Evolutionary conservation across 2,329 filamentous ascomycete species (phyloP).

Genomic region (Dactylonectria estremocensis): DNA sequence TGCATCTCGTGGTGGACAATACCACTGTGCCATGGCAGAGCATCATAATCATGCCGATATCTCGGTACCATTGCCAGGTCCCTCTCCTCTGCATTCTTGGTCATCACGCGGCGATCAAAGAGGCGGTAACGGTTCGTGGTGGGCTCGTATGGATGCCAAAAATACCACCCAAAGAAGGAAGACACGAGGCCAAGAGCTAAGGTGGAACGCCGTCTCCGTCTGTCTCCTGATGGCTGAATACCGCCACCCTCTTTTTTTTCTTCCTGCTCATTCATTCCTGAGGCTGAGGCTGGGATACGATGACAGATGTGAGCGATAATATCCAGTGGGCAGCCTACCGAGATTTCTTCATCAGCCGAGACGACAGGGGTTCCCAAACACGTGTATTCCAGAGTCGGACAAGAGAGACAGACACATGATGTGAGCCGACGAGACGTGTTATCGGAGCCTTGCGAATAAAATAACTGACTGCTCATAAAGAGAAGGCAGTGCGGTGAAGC

Average conservation of each 20-base stretch:
- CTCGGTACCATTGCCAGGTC: constrained; percentile 15
- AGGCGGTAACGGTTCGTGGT: constrained; percentile 30
- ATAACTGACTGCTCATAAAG: constrained; percentile 1
- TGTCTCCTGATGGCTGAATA: constrained; percentile 5
- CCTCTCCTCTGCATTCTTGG: constrained; percentile 6
- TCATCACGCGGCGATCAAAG: constrained; percentile 21
- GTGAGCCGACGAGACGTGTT: neutral
- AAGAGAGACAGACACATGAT: neutral
- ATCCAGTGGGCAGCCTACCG: constrained; percentile 34
- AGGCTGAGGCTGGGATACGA: constrained; percentile 34
- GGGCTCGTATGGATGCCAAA: constrained; percentile 32
- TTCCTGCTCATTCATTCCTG: constrained; percentile 37
- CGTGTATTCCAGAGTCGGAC: constrained; percentile 11
- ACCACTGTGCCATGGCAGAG: neutral
- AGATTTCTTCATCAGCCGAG: constrained; percentile 37
- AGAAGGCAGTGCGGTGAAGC: neutral
- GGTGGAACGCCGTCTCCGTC: constrained; percentile 8
- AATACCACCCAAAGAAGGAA: constrained; percentile 16
- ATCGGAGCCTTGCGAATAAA: neutral
- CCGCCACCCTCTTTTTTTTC: constrained; percentile 21
- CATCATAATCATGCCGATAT: constrained; percentile 19
- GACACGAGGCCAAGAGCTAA: constrained; percentile 17
- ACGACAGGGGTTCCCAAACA: constrained; percentile 31
- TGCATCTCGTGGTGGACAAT: constrained; percentile 11
- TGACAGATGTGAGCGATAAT: constrained; percentile 32